Conservation (phyloP, 352 stramenopile species). For the Phytophthora europaea region DNA sequence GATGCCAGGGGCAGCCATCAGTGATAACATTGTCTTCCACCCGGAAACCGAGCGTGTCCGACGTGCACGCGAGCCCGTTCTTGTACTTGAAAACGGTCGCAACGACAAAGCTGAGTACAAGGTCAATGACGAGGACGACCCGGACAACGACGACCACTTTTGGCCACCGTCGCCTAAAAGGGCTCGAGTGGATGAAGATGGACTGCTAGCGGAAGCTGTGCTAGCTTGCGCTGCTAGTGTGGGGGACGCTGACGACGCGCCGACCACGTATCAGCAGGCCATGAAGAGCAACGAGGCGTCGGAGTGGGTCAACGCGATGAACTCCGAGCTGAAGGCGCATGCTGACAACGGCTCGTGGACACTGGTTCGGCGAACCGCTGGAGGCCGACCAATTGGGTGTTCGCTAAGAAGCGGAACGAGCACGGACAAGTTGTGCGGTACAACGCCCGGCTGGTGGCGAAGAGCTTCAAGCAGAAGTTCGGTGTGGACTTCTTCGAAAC, state of each 20-base stretch:
- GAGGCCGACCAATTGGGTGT: background rate
- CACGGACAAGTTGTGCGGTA: background rate
- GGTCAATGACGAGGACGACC: background rate
- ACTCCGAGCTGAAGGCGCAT: constrained; percentile 11
- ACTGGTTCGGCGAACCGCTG: background rate
- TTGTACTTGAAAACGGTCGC: background rate
- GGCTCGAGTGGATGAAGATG: constrained; percentile 7
- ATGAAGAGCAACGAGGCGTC: constrained; percentile 1
- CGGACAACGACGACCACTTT: constrained; percentile 6
- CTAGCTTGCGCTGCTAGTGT: constrained; percentile 2
- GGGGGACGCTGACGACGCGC: constrained; percentile 1
- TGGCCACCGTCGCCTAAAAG: constrained; percentile 11
- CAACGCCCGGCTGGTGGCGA: background rate
- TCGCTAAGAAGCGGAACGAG: background rate
- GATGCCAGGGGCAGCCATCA: background rate
- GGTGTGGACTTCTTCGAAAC: background rate
- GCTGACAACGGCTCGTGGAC: constrained; percentile 8
- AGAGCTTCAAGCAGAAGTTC: background rate
- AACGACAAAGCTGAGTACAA: background rate
- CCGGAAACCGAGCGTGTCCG: background rate
- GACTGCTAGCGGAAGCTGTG: constrained; percentile 1
- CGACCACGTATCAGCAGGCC: background rate
- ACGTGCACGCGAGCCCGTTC: background rate
- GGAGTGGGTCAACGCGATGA: constrained; percentile 13
- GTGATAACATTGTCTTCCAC: constrained; percentile 10